Evolutionary conservation across 2,329 filamentous ascomycete genomes (phyloP).

Genomic region (Penicillium corylophilum): DNA sequence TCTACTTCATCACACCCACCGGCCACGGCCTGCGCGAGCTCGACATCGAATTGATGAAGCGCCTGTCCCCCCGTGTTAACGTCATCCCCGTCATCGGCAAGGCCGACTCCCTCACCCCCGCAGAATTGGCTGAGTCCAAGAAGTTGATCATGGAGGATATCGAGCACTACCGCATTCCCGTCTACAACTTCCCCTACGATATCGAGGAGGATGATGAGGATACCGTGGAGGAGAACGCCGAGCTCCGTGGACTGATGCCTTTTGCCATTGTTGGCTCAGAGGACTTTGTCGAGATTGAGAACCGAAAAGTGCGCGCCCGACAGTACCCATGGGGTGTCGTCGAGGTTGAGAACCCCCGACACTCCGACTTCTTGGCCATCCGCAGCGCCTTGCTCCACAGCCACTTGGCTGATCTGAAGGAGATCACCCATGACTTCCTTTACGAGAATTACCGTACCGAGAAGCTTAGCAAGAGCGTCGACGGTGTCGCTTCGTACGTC

Average conservation of each 20-base stretch:
- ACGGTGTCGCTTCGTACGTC: constrained; percentile 83
- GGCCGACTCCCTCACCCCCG: constrained; percentile 93
- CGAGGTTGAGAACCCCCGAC: constrained; percentile 97
- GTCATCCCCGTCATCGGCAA: constrained; percentile 99
- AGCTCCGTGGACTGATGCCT: constrained; percentile 95
- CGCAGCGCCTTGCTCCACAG: constrained; percentile 95
- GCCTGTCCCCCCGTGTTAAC: constrained; percentile 94
- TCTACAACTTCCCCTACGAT: constrained; percentile 99
- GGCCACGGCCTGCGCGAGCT: constrained; percentile 97
- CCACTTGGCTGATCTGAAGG: constrained; percentile 96
- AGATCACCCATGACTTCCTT: constrained; percentile 99
- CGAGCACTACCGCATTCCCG: constrained; percentile 98
- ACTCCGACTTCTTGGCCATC: constrained; percentile 97
- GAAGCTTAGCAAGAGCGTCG: constrained; percentile 99
- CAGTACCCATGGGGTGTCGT: constrained; percentile 99
- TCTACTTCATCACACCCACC: constrained; percentile 99
- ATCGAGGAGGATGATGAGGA: constrained; percentile 99
- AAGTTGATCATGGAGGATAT: constrained; percentile 99
- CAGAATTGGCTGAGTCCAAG: constrained; percentile 97
- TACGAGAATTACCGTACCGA: constrained; percentile 99
- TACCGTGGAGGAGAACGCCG: constrained; percentile 97
- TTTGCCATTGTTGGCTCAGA: constrained; percentile 98
- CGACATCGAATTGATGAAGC: constrained; percentile 99
- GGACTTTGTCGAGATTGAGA: constrained; percentile 90
- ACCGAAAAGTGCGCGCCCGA: constrained; percentile 85